Conservation (phyloP, 2,329 filamentous ascomycete species). For the Epichloe sibirici region DNA sequence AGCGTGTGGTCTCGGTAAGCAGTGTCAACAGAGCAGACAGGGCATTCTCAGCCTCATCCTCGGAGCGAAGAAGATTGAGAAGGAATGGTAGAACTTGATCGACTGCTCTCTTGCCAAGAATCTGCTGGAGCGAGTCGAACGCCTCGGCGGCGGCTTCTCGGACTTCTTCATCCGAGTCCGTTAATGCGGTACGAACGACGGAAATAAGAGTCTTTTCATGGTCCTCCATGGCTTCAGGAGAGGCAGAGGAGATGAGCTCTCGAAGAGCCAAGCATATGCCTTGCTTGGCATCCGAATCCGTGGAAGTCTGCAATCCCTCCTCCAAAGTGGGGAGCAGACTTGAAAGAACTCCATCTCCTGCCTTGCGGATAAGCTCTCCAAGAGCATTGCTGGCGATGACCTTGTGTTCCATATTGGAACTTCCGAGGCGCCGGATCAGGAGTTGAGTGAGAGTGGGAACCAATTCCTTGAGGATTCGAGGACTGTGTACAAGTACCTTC, state of each 20-base stretch:
- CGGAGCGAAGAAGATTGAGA: conserved; percentile 74
- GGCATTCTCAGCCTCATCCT: conserved; percentile 82
- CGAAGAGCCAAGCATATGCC: conserved; percentile 94
- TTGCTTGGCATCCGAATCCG: conserved; percentile 85
- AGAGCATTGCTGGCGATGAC: conserved; percentile 95
- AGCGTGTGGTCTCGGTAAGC: conserved; percentile 83
- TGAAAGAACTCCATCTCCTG: conserved; percentile 83
- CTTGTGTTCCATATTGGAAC: conserved; percentile 96
- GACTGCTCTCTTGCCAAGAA: conserved; percentile 85
- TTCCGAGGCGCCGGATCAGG: conserved; percentile 85
- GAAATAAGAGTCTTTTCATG: conserved; percentile 93
- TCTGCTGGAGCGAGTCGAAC: conserved; percentile 88
- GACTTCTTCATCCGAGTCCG: conserved; percentile 80
- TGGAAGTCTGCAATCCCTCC: conserved; percentile 77
- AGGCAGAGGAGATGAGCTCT: conserved; percentile 83
- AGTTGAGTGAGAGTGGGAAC: conserved; percentile 90
- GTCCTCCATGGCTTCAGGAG: conserved; percentile 78
- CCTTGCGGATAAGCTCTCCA: conserved; percentile 92
- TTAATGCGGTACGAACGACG: conserved; percentile 83
- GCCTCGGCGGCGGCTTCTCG: conserved; percentile 93
- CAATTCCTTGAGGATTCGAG: conserved; percentile 85
- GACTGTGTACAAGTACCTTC: conserved; percentile 91
- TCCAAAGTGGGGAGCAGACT: conserved; percentile 84
- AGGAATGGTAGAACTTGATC: conserved; percentile 92
- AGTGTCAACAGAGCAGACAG: conserved; percentile 85